Conservation (phyloP, 768 basidiomycete species). For the Russula olivacea region DNA sequence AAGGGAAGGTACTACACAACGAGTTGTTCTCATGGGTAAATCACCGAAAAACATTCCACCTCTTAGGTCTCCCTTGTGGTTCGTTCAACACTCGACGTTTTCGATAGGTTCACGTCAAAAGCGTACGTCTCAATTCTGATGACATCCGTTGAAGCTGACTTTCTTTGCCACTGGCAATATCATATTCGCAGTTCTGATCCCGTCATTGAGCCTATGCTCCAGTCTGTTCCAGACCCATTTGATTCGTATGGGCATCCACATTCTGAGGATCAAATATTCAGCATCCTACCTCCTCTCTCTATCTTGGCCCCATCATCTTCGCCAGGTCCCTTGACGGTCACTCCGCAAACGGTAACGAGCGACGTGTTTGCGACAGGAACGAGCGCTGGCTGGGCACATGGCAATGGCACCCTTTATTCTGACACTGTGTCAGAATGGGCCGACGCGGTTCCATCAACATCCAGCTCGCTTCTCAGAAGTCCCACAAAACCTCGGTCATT, state of each 20-base stretch:
- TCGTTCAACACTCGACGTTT: conserved; percentile 87
- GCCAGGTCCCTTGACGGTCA: conserved; percentile 50
- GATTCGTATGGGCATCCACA: conserved; percentile 87
- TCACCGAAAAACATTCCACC: neutral
- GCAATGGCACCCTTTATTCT: conserved; percentile 24
- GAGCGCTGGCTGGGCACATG: conserved; percentile 27
- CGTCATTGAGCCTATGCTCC: conserved; percentile 84
- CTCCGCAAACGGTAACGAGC: conserved; percentile 29
- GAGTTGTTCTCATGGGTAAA: neutral
- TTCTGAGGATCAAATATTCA: conserved; percentile 87
- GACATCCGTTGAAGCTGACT: neutral
- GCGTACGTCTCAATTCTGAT: conserved; percentile 48
- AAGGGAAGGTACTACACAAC: conserved; percentile 57
- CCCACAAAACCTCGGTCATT: conserved; percentile 38
- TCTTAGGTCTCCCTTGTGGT: conserved; percentile 70
- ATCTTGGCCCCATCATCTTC: conserved; percentile 57
- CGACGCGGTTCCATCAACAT: conserved; percentile 25
- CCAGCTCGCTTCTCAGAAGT: conserved; percentile 24
- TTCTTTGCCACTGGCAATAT: conserved; percentile 9
- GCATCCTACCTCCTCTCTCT: conserved; percentile 81
- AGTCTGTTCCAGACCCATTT: conserved; percentile 87
- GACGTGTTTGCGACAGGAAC: conserved; percentile 20
- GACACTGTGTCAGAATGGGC: conserved; percentile 52
- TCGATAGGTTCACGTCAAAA: conserved; percentile 81
- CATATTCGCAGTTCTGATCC: conserved; percentile 62